Evolutionary conservation across 2,329 filamentous ascomycete species (phyloP).

Genomic region (Xylariales sp.): DNA sequence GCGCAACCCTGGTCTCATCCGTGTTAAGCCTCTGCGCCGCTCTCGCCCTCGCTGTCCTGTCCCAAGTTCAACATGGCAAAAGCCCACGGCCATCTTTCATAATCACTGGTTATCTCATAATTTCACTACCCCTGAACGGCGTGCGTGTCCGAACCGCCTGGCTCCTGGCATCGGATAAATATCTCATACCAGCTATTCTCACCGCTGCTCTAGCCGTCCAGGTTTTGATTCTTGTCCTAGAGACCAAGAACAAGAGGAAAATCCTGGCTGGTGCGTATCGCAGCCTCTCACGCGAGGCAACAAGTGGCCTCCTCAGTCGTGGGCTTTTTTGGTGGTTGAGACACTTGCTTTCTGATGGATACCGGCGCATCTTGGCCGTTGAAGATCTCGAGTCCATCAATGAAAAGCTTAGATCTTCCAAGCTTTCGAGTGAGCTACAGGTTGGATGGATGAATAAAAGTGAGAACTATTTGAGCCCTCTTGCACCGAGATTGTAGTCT

Average conservation of each 20-base stretch:
- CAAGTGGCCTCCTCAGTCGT: conserved; percentile 20
- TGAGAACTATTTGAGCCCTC: background rate
- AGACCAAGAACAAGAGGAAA: conserved; percentile 20
- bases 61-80: conserved; percentile 9
- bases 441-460: conserved; percentile 2
- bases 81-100: conserved; percentile 9
- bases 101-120: conserved; percentile 14
- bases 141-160: conserved; percentile 10
- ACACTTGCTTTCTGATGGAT: conserved; percentile 17
- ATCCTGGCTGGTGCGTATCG: conserved; percentile 17
- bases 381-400: conserved; percentile 12
- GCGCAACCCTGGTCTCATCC: conserved; percentile 1
- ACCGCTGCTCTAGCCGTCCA: conserved; percentile 18
- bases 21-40: background rate
- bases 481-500: too few species aligned
- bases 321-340: conserved; percentile 24
- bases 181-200: conserved; percentile 14
- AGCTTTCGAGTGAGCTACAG: conserved; percentile 3
- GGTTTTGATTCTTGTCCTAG: conserved; percentile 12
- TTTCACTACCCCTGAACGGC: conserved; percentile 5
- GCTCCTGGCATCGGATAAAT: conserved; percentile 3
- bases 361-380: conserved; percentile 18
- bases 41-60: conserved; percentile 7
- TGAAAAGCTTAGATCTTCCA: conserved; percentile 7
- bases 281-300: conserved; percentile 12